Base-by-base conservation (phyloP, 345 rosid genomes). In the Balakata baccata region DNA sequence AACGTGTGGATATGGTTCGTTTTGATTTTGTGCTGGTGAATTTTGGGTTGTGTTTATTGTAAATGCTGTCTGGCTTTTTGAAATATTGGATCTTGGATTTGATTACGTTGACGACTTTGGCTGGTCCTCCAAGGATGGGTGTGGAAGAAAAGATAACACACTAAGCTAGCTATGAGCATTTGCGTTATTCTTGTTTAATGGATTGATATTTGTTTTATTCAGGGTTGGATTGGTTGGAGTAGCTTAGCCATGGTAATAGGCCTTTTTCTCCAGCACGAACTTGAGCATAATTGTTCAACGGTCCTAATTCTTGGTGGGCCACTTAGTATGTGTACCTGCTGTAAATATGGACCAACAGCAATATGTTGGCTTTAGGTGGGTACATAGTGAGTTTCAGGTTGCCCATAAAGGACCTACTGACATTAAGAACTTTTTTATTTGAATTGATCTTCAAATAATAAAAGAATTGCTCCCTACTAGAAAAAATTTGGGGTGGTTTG, bases 221-320 rank as follows among this genome's bases (percentile, higher is more conserved):
- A 50, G 29, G 39, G 25, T 49, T 52, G 34, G 59, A 13, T 38
- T 72, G 60, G 13, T 62, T 13, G 22, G 6, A 20, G 69, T 64
- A 16, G 23, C 23, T 51, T 10, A 52, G 9, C 16, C 18, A 13
- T 70, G 50, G 52, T 70, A 10, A 43, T 7, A n/a, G 38, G 57
- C 51, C 34, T n/a, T 54, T 51, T 67, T 29, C 34, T 12, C 0
- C 7, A 13, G 9, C 45, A 51, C 23, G 50, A 47, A 51, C 37
- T 20, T 41, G 37, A 9, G 16, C 23, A 38, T 5, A 23, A 8
- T 61, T 75, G 10, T 53, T 20, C 1, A 61, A 29, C 64, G 87
- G 92, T 89, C 90, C 92, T 88, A 87, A 88, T 91, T 91, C 91
- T 88, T 88, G 89, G 87, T 72, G 80, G 89, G 91, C 73, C 84